Percentiles rank a stretch among this genome's conserved stretches.
Conservation (phyloP, 805 yeast species). For the Wickerhamiella azymoides region DNA sequence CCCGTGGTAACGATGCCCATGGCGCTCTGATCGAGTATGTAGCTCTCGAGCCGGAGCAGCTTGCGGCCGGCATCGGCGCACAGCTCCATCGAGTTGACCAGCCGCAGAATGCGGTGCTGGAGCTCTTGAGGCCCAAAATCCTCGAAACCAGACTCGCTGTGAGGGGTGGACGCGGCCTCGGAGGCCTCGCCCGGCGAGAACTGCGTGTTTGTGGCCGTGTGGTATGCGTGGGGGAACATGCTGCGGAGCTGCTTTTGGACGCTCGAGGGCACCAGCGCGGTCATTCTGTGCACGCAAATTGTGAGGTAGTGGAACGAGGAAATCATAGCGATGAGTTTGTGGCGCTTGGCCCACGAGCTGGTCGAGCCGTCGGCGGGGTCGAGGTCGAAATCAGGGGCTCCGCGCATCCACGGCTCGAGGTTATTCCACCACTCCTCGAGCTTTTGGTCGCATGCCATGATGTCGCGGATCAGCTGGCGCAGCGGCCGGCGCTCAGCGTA, state of each 20-base stretch:
- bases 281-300: constrained; percentile 16
- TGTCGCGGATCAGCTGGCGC: constrained; percentile 9
- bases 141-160: not conserved
- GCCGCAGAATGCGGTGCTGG: constrained; percentile 1
- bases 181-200: not conserved
- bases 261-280: constrained; percentile 16
- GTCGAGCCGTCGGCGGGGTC: not conserved
- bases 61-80: constrained; percentile 7
- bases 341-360: not conserved
- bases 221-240: constrained; percentile 3
- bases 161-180: not conserved
- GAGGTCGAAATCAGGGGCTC: constrained; percentile 1
- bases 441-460: constrained; percentile 10
- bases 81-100: constrained; percentile 3
- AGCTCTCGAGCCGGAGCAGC: not conserved
- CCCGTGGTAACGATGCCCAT: not conserved
- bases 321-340: not conserved
- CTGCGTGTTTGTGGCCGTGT: not conserved
- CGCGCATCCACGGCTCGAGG: constrained; percentile 8
- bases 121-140: not conserved
- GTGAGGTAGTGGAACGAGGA: constrained; percentile 6
- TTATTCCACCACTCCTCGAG: constrained; percentile 13
- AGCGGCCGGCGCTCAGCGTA: constrained; percentile 11
- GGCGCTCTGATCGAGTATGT: not conserved
- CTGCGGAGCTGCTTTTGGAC: constrained; percentile 6